A percentile compares a stretch with the other conserved stretches of the same genome.
Evolutionary conservation across 2,329 filamentous ascomycete species (phyloP).

Genomic region (Knoxdaviesia proteae): DNA sequence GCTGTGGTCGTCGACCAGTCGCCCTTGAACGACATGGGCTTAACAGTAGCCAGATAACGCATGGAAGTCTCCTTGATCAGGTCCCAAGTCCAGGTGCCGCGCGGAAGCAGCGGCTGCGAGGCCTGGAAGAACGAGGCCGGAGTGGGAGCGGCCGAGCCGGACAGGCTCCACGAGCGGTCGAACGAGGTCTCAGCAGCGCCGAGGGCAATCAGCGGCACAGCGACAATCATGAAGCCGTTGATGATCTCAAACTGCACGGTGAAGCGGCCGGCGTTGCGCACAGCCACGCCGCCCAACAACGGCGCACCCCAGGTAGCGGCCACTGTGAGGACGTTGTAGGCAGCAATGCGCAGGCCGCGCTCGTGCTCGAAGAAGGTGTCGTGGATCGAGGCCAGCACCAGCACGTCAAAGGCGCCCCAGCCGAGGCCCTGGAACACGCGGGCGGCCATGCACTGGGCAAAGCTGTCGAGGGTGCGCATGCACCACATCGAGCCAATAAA

Average conservation of each 20-base stretch:
- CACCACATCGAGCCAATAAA: slow-evolving; percentile 31
- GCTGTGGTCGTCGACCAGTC: slow-evolving; percentile 11
- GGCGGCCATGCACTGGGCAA: slow-evolving; percentile 26
- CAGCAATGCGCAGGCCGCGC: slow-evolving; percentile 20
- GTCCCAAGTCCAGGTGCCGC: slow-evolving; percentile 1
- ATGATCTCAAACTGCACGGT: slow-evolving; percentile 29
- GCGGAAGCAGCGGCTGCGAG: slow-evolving; percentile 5
- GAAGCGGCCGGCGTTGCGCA: slow-evolving; percentile 18
- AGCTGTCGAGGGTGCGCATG: slow-evolving; percentile 18
- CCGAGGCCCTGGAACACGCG: slow-evolving; percentile 33
- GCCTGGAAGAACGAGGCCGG: slow-evolving; percentile 6
- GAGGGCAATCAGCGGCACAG: slow-evolving; percentile 24
- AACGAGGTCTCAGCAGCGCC: slow-evolving; percentile 31
- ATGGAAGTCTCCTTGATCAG: slow-evolving; percentile 13
- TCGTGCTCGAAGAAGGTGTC: slow-evolving; percentile 39
- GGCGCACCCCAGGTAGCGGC: slow-evolving; percentile 31
- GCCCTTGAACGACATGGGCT: slow-evolving; percentile 16
- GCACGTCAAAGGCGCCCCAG: slow-evolving; percentile 36
- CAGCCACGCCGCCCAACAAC: slow-evolving; percentile 28
- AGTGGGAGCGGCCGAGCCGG: slow-evolving; percentile 1
- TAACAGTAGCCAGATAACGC: slow-evolving; percentile 19
- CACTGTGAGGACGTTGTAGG: slow-evolving; percentile 22
- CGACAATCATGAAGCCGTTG: slow-evolving; percentile 23
- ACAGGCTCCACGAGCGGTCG: slow-evolving; percentile 16
- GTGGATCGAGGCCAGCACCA: slow-evolving; percentile 29